Evolutionary conservation across 2,329 filamentous ascomycete species (phyloP).

Genomic region (Dothideomycetes sp.): DNA sequence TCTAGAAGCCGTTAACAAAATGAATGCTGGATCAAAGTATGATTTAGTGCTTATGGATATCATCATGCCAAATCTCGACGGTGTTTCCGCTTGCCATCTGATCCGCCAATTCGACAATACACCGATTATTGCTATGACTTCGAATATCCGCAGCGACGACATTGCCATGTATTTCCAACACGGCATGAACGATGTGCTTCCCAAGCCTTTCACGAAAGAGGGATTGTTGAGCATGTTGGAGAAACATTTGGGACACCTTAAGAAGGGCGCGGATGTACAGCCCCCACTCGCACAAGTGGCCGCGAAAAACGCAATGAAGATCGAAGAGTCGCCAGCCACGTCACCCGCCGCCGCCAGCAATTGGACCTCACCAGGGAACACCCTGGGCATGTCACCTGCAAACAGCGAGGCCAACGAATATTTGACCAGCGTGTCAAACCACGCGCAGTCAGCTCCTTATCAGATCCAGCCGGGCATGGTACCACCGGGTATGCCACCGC

Average conservation of each 20-base stretch:
- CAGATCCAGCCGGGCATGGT: conserved; percentile 21
- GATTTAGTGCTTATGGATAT: conserved; percentile 54
- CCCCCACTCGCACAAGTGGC: conserved; percentile 43
- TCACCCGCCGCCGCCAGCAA: conserved; percentile 52
- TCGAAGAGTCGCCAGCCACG: conserved; percentile 54
- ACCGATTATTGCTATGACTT: conserved; percentile 97
- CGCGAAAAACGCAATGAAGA: conserved; percentile 48
- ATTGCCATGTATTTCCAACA: conserved; percentile 96
- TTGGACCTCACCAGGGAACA: conserved; percentile 55
- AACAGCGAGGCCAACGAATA: conserved; percentile 39
- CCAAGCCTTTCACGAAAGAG: conserved; percentile 88
- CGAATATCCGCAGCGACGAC: conserved; percentile 92
- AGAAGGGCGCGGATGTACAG: conserved; percentile 52
- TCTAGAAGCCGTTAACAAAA: conserved; percentile 81
- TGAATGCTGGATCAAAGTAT: conserved; percentile 57
- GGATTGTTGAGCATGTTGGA: conserved; percentile 74
- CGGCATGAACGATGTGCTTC: conserved; percentile 97
- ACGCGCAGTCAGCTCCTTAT: conserved; percentile 30
- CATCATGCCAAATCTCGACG: conserved; percentile 94
- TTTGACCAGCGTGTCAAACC: conserved; percentile 31
- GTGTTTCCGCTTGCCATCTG: conserved; percentile 86
- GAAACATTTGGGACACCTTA: conserved; percentile 76
- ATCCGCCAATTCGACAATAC: conserved; percentile 80
- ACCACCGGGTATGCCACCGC: conserved; percentile 15
- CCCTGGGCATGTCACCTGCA: conserved; percentile 49